Evolutionary conservation across 2,329 filamentous ascomycete species (phyloP).

Genomic region (Calonectria pauciramosa): DNA sequence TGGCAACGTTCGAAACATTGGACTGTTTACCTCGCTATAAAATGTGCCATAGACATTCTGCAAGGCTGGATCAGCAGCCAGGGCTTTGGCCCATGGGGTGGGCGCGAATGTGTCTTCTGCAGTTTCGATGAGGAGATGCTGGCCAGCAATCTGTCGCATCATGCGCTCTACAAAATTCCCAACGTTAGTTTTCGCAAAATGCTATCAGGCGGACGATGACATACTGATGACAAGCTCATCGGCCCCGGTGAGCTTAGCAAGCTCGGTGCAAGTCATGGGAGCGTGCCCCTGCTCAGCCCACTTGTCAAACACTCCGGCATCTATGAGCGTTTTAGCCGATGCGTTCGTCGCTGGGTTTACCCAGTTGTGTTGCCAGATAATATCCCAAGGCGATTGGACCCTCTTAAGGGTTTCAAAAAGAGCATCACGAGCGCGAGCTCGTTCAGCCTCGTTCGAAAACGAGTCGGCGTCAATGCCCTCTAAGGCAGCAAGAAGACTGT

Average conservation of each 20-base stretch:
- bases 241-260: conserved; percentile 50
- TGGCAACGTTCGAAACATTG: conserved; percentile 50
- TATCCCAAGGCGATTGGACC: conserved; percentile 55
- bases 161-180: conserved; percentile 43
- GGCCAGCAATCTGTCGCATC: conserved; percentile 52
- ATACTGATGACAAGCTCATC: conserved; percentile 51
- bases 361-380: conserved; percentile 55
- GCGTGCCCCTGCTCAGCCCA: conserved; percentile 50
- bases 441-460: conserved; percentile 51
- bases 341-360: conserved; percentile 50
- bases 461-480: conserved; percentile 42
- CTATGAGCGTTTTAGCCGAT: conserved; percentile 54
- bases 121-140: conserved; percentile 51
- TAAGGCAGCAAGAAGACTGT: conserved; percentile 43
- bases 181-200: background rate
- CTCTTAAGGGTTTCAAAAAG: conserved; percentile 47
- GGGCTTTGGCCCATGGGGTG: conserved; percentile 49
- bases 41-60: conserved; percentile 50
- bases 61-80: conserved; percentile 47
- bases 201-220: background rate
- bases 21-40: conserved; percentile 49
- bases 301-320: conserved; percentile 52
- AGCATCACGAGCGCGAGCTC: conserved; percentile 49
- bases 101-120: conserved; percentile 51
- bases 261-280: conserved; percentile 47